A percentile compares a stretch with the other conserved stretches of the same genome.
Evolutionary conservation across 2,329 filamentous ascomycete species (phyloP).

Genomic region (Fusarium goolgardi): DNA sequence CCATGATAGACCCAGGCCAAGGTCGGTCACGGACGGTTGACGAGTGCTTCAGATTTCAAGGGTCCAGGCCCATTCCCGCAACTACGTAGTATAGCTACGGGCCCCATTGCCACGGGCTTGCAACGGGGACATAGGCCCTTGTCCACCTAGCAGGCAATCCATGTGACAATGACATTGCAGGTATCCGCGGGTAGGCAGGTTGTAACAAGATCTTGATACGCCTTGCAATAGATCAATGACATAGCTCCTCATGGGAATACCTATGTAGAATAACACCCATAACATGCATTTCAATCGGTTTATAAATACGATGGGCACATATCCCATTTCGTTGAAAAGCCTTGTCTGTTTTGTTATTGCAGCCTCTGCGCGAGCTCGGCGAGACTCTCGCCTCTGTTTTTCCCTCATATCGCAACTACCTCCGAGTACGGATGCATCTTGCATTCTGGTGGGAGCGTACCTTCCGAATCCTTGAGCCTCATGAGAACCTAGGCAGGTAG

Average conservation of each 20-base stretch:
- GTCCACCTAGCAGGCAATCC: background rate
- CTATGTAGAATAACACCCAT: background rate
- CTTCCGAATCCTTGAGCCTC: constrained; percentile 18
- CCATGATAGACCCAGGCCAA: constrained; percentile 10
- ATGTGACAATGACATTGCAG: constrained; percentile 3
- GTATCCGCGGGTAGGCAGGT: background rate
- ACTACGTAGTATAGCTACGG: constrained; percentile 9
- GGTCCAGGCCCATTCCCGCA: constrained; percentile 27
- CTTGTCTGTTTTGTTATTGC: constrained; percentile 6
- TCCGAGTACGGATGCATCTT: constrained; percentile 37
- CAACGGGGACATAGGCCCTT: constrained; percentile 1
- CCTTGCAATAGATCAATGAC: background rate
- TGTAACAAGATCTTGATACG: background rate
- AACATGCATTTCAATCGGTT: background rate
- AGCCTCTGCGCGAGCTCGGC: constrained; percentile 29
- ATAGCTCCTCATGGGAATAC: background rate
- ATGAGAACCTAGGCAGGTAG: background rate
- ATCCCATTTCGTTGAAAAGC: background rate
- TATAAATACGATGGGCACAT: background rate
- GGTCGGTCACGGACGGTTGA: constrained; percentile 25
- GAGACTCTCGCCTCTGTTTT: constrained; percentile 28
- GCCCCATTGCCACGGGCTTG: background rate
- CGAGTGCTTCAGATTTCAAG: constrained; percentile 34
- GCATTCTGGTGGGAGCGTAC: constrained; percentile 12
- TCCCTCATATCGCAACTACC: constrained; percentile 24